Conservation (phyloP, 2,329 filamentous ascomycete genomes). For the Ophiobolus disseminans region DNA sequence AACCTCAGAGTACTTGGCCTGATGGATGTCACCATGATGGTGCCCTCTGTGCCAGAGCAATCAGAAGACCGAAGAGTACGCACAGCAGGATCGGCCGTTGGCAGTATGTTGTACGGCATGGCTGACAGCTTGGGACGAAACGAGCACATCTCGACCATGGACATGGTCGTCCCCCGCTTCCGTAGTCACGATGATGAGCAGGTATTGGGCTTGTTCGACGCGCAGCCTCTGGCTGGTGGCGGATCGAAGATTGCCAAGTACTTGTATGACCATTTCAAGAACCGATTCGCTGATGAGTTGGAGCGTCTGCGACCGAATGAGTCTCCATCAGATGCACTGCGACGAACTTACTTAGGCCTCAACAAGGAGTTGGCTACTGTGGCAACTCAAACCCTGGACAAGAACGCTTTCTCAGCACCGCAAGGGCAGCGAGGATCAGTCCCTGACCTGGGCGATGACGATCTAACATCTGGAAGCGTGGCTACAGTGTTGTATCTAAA, state of each 20-base stretch:
- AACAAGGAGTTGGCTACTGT: constrained; percentile 94
- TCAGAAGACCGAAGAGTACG: constrained; percentile 93
- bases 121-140: constrained; percentile 92
- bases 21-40: constrained; percentile 97
- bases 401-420: constrained; percentile 54
- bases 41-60: constrained; percentile 91
- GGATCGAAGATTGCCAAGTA: constrained; percentile 97
- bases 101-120: constrained; percentile 94
- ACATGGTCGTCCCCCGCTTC: constrained; percentile 92
- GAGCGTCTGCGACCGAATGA: constrained; percentile 75
- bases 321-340: constrained; percentile 80
- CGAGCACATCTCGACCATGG: constrained; percentile 93
- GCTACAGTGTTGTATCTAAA: constrained; percentile 91
- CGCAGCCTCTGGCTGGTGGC: constrained; percentile 83
- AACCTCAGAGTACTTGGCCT: constrained; percentile 88
- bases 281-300: constrained; percentile 82
- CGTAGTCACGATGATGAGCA: constrained; percentile 89
- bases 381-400: constrained; percentile 80
- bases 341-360: constrained; percentile 83
- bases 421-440: constrained; percentile 64
- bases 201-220: constrained; percentile 93
- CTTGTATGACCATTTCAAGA: constrained; percentile 92
- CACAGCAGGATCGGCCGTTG: constrained; percentile 94
- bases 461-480: constrained; percentile 87
- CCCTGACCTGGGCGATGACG: constrained; percentile 84